Evolutionary conservation across 148 eudicot genomes (phyloP).

Genomic region (Chenopodium formosanum): DNA sequence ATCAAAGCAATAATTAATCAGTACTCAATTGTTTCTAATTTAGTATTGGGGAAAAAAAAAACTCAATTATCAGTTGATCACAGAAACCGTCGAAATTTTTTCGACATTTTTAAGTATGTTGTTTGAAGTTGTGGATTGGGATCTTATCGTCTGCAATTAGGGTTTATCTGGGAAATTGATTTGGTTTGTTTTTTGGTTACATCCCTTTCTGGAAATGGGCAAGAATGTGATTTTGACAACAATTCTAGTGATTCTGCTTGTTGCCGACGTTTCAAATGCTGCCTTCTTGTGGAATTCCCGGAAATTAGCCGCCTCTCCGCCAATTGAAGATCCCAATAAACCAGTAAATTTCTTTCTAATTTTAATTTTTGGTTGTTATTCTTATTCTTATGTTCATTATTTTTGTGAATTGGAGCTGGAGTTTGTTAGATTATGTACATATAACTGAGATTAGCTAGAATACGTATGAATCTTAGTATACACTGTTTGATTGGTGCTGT

Average conservation of each 20-base stretch:
- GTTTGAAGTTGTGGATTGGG: conserved; percentile 15
- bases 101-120: neutral
- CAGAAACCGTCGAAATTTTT: no score
- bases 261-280: conserved; percentile 36
- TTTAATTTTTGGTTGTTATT: neutral
- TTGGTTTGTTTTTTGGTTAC: neutral
- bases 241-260: conserved; percentile 30
- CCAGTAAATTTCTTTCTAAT: conserved; percentile 16
- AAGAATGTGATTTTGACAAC: conserved; percentile 28
- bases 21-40: neutral
- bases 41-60: neutral
- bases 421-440: neutral
- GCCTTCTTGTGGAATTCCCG: conserved; percentile 28
- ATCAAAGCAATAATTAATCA: neutral
- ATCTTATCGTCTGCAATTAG: conserved; percentile 11
- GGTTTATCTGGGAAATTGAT: conserved; percentile 18
- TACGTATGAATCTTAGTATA: neutral
- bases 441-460: neutral
- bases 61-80: neutral
- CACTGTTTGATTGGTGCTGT: neutral
- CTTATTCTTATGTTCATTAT: neutral
- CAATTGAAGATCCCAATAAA: conserved; percentile 22
- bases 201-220: conserved; percentile 33
- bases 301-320: conserved; percentile 28
- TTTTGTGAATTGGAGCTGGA: neutral